Evolutionary conservation across 2,329 filamentous ascomycete genomes (phyloP).

Genomic region (Cryphonectria carpinicola): DNA sequence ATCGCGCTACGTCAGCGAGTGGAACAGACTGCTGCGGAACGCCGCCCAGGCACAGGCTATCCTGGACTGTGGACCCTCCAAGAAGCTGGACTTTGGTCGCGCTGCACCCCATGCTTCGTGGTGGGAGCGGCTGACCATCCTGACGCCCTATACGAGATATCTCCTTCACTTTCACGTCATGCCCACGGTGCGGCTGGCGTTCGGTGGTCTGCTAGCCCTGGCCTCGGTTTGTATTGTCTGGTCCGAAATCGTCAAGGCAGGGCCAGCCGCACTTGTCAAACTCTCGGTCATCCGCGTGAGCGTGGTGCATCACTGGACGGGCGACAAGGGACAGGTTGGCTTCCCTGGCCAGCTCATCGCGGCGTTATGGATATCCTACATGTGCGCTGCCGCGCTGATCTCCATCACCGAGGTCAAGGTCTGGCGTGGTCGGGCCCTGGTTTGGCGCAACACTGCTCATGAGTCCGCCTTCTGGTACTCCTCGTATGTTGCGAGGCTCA

Average conservation of each 20-base stretch:
- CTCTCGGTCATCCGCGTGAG: constrained; percentile 71
- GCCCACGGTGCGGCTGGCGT: constrained; percentile 66
- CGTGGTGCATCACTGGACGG: constrained; percentile 75
- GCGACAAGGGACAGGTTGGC: constrained; percentile 74
- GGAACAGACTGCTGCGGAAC: constrained; percentile 76
- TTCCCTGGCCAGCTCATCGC: constrained; percentile 86
- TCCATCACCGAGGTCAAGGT: constrained; percentile 92
- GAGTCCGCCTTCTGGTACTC: constrained; percentile 97
- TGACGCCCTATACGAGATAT: constrained; percentile 84
- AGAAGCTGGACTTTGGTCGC: constrained; percentile 75
- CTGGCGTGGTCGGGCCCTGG: constrained; percentile 93
- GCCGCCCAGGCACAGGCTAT: constrained; percentile 79
- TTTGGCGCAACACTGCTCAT: constrained; percentile 86
- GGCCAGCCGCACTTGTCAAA: constrained; percentile 60
- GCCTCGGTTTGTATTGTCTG: constrained; percentile 86
- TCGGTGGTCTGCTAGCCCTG: constrained; percentile 70
- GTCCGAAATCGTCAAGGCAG: constrained; percentile 90
- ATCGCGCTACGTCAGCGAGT: constrained; percentile 81
- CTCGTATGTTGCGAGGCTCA: constrained; percentile 88
- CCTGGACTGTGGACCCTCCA: constrained; percentile 80
- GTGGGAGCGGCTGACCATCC: constrained; percentile 58
- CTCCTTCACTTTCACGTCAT: constrained; percentile 74
- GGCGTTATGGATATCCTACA: constrained; percentile 90
- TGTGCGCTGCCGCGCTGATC: constrained; percentile 86
- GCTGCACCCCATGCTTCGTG: constrained; percentile 59